Evolutionary conservation across 2,329 filamentous ascomycete genomes (phyloP).

Genomic region (Fusarium citri): DNA sequence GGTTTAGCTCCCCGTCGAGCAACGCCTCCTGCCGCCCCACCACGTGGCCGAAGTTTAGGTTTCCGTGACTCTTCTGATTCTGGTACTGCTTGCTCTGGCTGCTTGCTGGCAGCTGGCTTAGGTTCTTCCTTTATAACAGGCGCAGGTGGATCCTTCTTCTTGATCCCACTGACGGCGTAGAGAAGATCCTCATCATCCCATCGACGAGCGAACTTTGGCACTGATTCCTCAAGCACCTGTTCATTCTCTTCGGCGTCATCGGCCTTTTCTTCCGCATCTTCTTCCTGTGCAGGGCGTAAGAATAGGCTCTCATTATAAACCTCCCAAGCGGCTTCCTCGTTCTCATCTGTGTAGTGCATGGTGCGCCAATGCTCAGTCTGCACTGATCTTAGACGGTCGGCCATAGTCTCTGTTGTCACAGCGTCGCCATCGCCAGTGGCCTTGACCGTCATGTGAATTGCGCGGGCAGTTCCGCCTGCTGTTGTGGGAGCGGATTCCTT

Average conservation of each 20-base stretch:
- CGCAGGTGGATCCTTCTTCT: constrained; percentile 50
- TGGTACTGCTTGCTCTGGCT: constrained; percentile 27
- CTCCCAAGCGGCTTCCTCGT: constrained; percentile 79
- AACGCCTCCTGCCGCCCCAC: constrained; percentile 41
- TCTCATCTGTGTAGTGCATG: constrained; percentile 84
- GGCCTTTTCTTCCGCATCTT: constrained; percentile 28
- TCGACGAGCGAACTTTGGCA: constrained; percentile 54
- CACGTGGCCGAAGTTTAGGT: constrained; percentile 44
- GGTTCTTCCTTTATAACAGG: constrained; percentile 47
- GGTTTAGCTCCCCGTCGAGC: constrained; percentile 47
- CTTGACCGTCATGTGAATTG: constrained; percentile 90
- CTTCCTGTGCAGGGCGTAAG: constrained; percentile 41
- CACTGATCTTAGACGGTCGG: constrained; percentile 78
- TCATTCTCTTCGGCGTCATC: constrained; percentile 36
- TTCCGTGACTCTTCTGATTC: constrained; percentile 46
- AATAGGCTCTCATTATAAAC: constrained; percentile 79
- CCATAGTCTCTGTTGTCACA: constrained; percentile 76
- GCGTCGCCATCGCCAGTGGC: constrained; percentile 75
- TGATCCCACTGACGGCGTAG: constrained; percentile 60
- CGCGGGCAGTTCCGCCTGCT: constrained; percentile 68
- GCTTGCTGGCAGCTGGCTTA: constrained; percentile 34
- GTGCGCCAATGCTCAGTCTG: constrained; percentile 86
- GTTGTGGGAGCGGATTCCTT: constrained; percentile 51
- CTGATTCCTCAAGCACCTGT: constrained; percentile 50
- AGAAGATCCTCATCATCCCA: constrained; percentile 60